These are phyloP conservation scores for Cephaloascus albidus DNA, from an alignment of 805 yeast genomes.

Conservation along the genomic window DNA sequence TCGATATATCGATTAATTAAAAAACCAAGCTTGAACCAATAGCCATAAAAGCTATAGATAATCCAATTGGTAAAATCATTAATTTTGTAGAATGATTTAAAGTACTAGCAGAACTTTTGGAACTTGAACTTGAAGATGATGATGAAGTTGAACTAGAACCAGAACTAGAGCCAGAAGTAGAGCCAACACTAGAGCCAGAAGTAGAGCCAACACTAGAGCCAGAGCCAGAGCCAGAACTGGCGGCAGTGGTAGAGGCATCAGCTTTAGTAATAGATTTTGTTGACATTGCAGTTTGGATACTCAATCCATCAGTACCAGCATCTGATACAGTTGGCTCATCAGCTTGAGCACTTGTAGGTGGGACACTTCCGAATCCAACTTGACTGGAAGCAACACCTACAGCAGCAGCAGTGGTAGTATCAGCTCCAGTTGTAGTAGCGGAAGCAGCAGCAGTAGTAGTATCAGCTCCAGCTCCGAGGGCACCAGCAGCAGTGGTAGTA, in stretches of 20 bases:
- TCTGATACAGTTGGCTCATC: not conserved
- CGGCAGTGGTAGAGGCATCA: not conserved
- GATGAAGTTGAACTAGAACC: too few relatives aligned
- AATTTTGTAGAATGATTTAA: too few relatives aligned
- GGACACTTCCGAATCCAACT: not conserved
- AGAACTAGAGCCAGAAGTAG: too few relatives aligned
- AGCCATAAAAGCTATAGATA: too few relatives aligned
- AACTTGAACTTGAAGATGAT: too few relatives aligned
- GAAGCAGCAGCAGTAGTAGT: not conserved
- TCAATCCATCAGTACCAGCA: not conserved
- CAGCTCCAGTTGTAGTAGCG: not conserved
- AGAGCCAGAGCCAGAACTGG: not conserved
- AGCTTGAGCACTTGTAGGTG: not conserved
- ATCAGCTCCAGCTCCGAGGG: not conserved
- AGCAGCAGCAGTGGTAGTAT: not conserved
- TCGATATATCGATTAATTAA: too few relatives aligned
- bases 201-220: not conserved
- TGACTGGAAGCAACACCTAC: too few relatives aligned
- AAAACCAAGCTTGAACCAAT: too few relatives aligned
- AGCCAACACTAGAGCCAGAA: too few relatives aligned
- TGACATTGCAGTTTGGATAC: not conserved
- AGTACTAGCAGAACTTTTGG: too few relatives aligned
- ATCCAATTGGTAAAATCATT: too few relatives aligned
- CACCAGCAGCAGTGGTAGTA: not conserved
- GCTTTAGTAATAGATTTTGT: not conserved